Base-by-base conservation (phyloP, 768 basidiomycete genomes). In the Suillus subalutaceus region DNA sequence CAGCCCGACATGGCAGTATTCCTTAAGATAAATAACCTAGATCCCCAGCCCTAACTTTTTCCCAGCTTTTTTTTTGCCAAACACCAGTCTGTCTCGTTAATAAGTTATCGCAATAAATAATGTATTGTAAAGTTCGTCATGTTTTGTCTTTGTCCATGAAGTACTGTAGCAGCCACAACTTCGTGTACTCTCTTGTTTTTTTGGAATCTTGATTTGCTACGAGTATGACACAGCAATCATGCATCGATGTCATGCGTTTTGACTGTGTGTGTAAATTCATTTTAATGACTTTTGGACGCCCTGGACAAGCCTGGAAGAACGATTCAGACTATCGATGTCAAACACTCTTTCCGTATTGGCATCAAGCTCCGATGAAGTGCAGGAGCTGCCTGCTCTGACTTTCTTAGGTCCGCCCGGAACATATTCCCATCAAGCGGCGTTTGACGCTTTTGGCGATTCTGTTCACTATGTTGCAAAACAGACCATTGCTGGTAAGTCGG, bases 381-480 rank as follows among this genome's bases (percentile, higher is more conserved):
- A 53, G 16, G 26, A 30, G 3, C 4, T 65, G 50, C 72, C 74
- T 7, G 69, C 62, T 46, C 63, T 92, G 26, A 85, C 86, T 60
- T 85, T 87, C 72, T 79, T 92, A 50, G 90, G 90, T 9, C 90
- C 90, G 37, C 77, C 82, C 55, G 90, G 90, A 38, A 92, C 90
- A 43, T 91, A 90, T 73, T 84, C 90, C 35, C 90, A 92, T 68
- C 88, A 88, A 79, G 84, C 82, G 30, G 85, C 84, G 16, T 72
- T 79, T 59, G 80, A 84, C 61, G 72, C 67, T 63, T 88, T 88
- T 68, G 81, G 83, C 1, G 70, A 72, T 55, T 74, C 75, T 8
- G 86, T 83, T 10, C 71, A 78, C n/a, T 88, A 86, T 67, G 66
- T 75, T 43, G 77, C 80, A 65, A 73, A 71, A 58, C 68, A 74